Conservation (phyloP, 108 stramenopile species). For the Cyclotella kingstonii region DNA sequence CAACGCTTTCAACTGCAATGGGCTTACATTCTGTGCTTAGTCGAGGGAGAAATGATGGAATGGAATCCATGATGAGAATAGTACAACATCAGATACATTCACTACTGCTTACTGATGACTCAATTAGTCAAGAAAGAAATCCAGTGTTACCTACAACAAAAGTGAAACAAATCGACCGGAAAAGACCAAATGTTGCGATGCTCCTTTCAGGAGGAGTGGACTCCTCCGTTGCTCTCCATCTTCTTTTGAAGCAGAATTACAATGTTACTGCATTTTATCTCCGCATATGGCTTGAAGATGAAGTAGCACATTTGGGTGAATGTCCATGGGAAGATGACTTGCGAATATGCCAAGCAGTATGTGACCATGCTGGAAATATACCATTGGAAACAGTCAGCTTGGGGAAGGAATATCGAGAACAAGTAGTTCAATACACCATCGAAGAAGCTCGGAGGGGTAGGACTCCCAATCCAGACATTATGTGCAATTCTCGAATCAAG, state of each 20-base stretch:
- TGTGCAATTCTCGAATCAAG: constrained; percentile 96
- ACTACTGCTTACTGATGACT: constrained; percentile 3
- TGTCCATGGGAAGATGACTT: constrained; percentile 97
- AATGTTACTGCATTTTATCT: constrained; percentile 94
- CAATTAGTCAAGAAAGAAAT: not conserved
- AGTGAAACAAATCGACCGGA: not conserved
- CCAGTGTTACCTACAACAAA: not conserved
- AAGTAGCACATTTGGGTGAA: constrained; percentile 89
- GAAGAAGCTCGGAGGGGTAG: constrained; percentile 82
- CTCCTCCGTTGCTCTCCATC: constrained; percentile 89
- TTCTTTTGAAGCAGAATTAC: constrained; percentile 83
- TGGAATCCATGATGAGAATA: constrained; percentile 70
- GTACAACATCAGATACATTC: constrained; percentile 59
- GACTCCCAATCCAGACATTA: constrained; percentile 97
- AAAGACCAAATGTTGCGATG: constrained; percentile 76
- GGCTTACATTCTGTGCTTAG: constrained; percentile 54
- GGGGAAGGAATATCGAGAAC: constrained; percentile 88
- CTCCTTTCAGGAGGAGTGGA: constrained; percentile 96
- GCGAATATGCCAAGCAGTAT: constrained; percentile 76
- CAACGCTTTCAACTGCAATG: constrained; percentile 49
- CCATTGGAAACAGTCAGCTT: constrained; percentile 83
- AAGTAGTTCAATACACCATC: constrained; percentile 88
- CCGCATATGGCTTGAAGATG: constrained; percentile 98
- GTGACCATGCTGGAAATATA: constrained; percentile 84
- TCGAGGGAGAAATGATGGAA: constrained; percentile 80